Conservation (phyloP, 1,139 yeast species). For the Trichomonascaceae sp. region DNA sequence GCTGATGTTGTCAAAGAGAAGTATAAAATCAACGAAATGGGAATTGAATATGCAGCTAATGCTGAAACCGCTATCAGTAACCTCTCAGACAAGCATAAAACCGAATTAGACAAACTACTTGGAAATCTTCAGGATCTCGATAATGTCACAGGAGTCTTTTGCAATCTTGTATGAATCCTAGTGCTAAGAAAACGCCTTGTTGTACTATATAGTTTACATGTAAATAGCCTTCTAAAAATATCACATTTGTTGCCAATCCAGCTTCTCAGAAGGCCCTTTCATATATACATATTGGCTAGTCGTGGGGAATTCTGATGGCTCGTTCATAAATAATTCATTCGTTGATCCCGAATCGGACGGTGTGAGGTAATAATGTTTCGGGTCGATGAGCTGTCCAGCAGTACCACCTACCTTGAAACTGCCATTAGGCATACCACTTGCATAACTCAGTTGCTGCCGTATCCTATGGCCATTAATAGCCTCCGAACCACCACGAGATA, state of each 20-base stretch:
- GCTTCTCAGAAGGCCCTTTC: not conserved
- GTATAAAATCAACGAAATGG: constrained; percentile 62
- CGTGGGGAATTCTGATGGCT: not conserved
- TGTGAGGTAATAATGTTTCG: constrained; percentile 24
- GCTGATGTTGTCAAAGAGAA: constrained; percentile 54
- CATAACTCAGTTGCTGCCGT: not conserved
- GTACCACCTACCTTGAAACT: not conserved
- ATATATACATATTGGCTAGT: constrained; percentile 5
- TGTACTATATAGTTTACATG: not conserved
- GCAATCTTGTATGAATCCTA: constrained; percentile 33
- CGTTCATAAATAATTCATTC: constrained; percentile 13
- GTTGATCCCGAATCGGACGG: constrained; percentile 28
- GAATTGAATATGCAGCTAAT: constrained; percentile 61
- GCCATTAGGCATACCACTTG: not conserved
- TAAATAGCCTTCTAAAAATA: not conserved
- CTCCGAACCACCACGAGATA: not conserved
- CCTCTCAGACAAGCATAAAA: constrained; percentile 41
- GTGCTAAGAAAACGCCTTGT: not conserved
- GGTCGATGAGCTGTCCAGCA: not conserved
- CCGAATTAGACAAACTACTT: constrained; percentile 53
- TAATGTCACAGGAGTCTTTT: constrained; percentile 74
- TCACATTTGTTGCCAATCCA: not conserved
- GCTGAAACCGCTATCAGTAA: constrained; percentile 50
- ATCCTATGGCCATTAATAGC: not conserved
- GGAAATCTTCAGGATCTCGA: constrained; percentile 63